Base-by-base conservation (phyloP, 768 basidiomycete genomes). In the Crassisporium funariophilum region DNA sequence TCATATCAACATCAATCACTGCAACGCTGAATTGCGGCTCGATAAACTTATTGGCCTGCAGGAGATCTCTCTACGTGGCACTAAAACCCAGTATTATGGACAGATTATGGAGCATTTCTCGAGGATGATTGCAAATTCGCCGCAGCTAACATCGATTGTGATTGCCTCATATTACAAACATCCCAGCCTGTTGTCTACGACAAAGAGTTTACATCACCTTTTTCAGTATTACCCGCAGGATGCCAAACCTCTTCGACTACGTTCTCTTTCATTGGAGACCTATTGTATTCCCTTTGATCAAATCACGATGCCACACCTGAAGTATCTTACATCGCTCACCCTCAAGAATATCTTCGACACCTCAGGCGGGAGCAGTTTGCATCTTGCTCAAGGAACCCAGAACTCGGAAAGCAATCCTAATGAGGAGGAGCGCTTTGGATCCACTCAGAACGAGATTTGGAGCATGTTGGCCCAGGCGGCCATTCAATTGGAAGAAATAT, bases 271-370 rank as follows among this genome's bases (percentile, higher is more conserved):
- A 10, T 19, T 53, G 20, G 23, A 35, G 9, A 39, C 35, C 24
- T 17, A 29, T n/a, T 48, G 40, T 25, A 25, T 53, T 20, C 34
- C 39, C 22, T 11, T 53, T 13, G 46, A 53, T 17, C 15, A 25
- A 6, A 22, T 20, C 4, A 40, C 33, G 1, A 23, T 48, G 11
- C 47, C 42, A 2, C 51, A 53, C 20, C 37, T 53, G 5, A 36
- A 37, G 16, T 40, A 44, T 16, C 46, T 53, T 2, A 40, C 31
- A 4, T 44, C 46, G 2, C 31, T 53, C 12, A 20, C 44, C 24
- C 31, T 53, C 12, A 41, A 36, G 7, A 34, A 23, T 25, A 48
- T 48, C 24, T 33, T 35, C 13, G 44, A 24, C 19, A 36, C 23
- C 10, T 35, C 6, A 16, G 17, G 9, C 16, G 35, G 34, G 29